These are phyloP conservation scores for Pigoraptor vietnamica DNA, from an alignment of 78 protist genomes.

Conservation along the genomic window DNA sequence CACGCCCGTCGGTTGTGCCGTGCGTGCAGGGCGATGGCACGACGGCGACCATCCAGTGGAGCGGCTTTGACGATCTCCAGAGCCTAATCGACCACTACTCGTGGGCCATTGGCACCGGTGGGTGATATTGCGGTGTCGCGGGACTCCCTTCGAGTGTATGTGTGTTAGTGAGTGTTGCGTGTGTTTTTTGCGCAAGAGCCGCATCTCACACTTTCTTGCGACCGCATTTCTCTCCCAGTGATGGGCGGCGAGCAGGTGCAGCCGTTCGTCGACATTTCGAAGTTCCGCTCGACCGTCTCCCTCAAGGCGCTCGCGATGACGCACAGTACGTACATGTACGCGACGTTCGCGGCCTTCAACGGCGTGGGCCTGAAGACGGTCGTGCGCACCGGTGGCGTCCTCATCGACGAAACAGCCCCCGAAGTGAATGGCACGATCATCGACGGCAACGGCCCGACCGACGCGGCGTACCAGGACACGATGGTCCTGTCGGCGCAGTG, in stretches of 20 bases:
- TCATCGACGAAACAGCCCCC: not conserved
- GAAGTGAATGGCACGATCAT: not conserved
- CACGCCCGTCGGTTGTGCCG: not conserved
- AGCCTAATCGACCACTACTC: not conserved
- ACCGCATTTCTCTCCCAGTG: not conserved
- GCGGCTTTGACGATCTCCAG: not conserved
- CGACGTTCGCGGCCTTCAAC: not conserved
- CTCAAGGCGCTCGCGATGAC: not conserved
- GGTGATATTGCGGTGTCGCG: not conserved
- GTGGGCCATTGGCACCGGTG: not conserved
- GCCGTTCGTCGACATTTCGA: not conserved
- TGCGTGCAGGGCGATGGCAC: not conserved
- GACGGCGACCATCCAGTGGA: not conserved
- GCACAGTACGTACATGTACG: not conserved
- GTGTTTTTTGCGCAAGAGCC: too few species aligned
- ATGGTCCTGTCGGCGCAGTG: not conserved
- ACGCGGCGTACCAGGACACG: not conserved
- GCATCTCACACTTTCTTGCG: not conserved
- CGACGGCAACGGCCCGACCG: not conserved
- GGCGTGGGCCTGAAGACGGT: not conserved
- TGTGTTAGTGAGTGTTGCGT: not conserved
- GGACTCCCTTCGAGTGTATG: not conserved
- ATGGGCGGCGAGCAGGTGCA: not conserved
- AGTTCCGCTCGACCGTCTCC: not conserved
- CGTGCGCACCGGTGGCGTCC: not conserved